Evolutionary conservation across 2,329 filamentous ascomycete species (phyloP).

Genomic region (Colletotrichum nymphaeae): DNA sequence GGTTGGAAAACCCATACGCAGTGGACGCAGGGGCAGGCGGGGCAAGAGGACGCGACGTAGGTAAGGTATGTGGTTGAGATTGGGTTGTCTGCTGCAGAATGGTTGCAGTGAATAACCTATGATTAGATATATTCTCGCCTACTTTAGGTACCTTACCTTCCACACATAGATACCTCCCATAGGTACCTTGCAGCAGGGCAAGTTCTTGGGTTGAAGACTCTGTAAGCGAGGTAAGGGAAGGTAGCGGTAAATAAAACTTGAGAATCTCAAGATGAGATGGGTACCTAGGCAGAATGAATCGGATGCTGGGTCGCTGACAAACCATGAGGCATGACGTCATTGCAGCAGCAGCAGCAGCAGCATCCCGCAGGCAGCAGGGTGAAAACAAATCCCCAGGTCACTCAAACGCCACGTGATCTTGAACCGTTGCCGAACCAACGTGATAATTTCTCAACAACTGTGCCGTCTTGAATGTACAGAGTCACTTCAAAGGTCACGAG

Average conservation of each 20-base stretch:
- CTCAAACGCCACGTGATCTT: too few species aligned
- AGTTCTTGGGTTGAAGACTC: too few species aligned
- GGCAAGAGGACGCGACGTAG: background rate
- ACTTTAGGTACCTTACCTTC: background rate
- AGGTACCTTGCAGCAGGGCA: too few species aligned
- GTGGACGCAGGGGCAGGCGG: background rate
- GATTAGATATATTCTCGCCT: background rate
- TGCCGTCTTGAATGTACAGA: too few species aligned
- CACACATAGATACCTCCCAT: too few species aligned
- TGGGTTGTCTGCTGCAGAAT: background rate
- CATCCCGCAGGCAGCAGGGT: too few species aligned
- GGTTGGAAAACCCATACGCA: background rate
- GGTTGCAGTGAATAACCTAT: background rate
- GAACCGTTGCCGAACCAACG: too few species aligned
- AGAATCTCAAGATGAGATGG: background rate
- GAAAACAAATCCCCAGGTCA: too few species aligned
- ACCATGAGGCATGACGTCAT: slow-evolving; percentile 11
- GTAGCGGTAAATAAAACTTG: too few species aligned
- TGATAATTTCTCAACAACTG: too few species aligned
- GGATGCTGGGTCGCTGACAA: slow-evolving; percentile 1
- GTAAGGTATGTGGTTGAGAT: background rate
- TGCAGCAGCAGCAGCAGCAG: background rate
- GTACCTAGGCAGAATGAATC: background rate
- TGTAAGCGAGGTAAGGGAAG: too few species aligned
- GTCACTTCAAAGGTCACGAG: too few species aligned